These are phyloP conservation scores for Larix kaempferi DNA, from an alignment of 75 land plant genomes.

Conservation along the genomic window DNA sequence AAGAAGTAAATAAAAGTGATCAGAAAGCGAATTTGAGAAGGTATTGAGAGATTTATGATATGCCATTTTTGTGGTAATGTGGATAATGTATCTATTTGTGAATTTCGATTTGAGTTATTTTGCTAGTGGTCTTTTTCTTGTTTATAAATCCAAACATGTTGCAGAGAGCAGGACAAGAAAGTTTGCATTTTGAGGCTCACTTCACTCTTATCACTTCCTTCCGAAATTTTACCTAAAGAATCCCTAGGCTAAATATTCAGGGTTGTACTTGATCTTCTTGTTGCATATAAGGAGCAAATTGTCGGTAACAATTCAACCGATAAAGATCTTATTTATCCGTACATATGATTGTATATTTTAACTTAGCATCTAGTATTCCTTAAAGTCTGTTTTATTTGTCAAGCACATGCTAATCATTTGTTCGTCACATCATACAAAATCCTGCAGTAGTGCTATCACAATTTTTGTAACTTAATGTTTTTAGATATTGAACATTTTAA, in stretches of 20 bases:
- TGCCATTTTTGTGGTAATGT: too few species aligned
- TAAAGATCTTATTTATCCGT: background rate
- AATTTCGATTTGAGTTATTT: too few species aligned
- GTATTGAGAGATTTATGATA: constrained; percentile 22
- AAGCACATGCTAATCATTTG: too few species aligned
- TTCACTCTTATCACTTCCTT: constrained; percentile 72
- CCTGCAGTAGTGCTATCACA: background rate
- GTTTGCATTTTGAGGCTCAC: constrained; percentile 94
- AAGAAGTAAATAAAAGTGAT: constrained; percentile 83
- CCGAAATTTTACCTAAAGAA: constrained; percentile 68
- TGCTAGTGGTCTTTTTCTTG: background rate
- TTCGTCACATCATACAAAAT: background rate
- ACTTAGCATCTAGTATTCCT: background rate
- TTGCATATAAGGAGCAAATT: constrained; percentile 94
- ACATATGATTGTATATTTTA: background rate
- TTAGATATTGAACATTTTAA: constrained; percentile 13
- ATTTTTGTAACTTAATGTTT: background rate
- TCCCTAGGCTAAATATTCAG: constrained; percentile 76
- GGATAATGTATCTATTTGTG: background rate
- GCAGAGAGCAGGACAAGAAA: constrained; percentile 98
- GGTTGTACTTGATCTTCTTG: constrained; percentile 81
- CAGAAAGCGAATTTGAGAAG: constrained; percentile 73
- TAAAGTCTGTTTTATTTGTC: too few species aligned
- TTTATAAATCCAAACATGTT: background rate
- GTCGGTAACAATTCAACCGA: constrained; percentile 49